These are phyloP conservation scores for Herpetomonas tarakana DNA, from an alignment of 208 protist species.

Conservation along the genomic window DNA sequence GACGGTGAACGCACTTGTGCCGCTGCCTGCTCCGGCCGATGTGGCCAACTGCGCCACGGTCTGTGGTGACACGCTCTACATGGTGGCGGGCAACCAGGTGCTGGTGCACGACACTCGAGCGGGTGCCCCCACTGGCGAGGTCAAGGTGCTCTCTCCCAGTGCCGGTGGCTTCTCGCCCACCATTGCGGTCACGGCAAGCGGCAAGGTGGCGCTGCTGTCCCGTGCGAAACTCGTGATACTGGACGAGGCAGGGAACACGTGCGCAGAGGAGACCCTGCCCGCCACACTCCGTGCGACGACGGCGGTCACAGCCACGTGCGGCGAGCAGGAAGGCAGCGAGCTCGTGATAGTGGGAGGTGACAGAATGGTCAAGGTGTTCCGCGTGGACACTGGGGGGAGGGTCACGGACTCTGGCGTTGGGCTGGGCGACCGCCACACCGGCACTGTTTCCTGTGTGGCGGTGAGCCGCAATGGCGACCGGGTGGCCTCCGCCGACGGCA, in stretches of 20 bases:
- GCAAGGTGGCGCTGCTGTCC: slow-evolving; percentile 10
- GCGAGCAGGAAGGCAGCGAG: slow-evolving; percentile 14
- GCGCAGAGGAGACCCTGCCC: slow-evolving; percentile 19
- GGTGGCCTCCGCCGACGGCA: slow-evolving; percentile 25
- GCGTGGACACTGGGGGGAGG: neutral
- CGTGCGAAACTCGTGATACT: slow-evolving; percentile 13
- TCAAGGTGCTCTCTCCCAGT: neutral
- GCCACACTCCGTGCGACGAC: slow-evolving; percentile 2
- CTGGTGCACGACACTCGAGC: slow-evolving; percentile 1
- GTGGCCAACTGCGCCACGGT: slow-evolving; percentile 16
- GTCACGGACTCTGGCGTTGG: slow-evolving; percentile 6
- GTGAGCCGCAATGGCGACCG: slow-evolving; percentile 13
- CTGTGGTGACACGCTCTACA: slow-evolving; percentile 11
- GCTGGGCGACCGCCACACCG: slow-evolving; percentile 14
- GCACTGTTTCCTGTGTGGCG: slow-evolving; percentile 19
- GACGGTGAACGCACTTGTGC: neutral
- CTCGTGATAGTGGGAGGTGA: slow-evolving; percentile 27
- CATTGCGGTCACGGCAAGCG: slow-evolving; percentile 7
- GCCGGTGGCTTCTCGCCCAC: slow-evolving; percentile 4
- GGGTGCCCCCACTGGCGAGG: neutral
- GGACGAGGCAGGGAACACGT: slow-evolving; percentile 7
- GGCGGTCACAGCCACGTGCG: neutral
- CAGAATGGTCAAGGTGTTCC: slow-evolving; percentile 18
- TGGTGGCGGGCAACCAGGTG: slow-evolving; percentile 21
- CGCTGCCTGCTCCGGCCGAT: neutral